Base-by-base conservation (phyloP, 2,329 filamentous ascomycete species). In the Exophiala oligosperma region DNA sequence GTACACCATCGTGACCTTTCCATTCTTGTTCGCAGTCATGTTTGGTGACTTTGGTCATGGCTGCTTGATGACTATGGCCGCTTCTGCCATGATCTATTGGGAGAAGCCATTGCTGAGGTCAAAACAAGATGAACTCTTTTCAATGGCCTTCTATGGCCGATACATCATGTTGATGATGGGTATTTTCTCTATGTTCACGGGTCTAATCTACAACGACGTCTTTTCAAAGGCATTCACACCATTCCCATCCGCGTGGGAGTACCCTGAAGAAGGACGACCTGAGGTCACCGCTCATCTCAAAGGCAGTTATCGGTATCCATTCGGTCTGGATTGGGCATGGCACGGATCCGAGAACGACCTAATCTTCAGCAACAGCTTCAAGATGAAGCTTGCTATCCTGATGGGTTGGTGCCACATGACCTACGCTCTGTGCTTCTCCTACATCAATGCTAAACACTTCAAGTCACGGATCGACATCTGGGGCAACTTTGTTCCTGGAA, bases 1-100 rank as follows among this genome's bases (percentile, higher is more conserved):
- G 23, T 93, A 93, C 38, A 94, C 96, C 52, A 92, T 97, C 66
- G 88, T 99, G 64, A 99, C 94, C 4, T 99, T 99, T 76, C 94
- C 95, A n/a, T 99, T 99, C 81, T 81, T 99, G 62, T 99, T 99
- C 72, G 94, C 94, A 50, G 94, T 99, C 84, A 99, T 99, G 94
- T 99, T 99, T 72, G 95, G 94, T 80, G 94, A 99, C 76, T 88
- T 96, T 59, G 95, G 94, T 52, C 94, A 99, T 71, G 94, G 93
- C 65, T 75, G 88, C 65, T 89, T 99, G 73, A 96, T 99, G 89
- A 82, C 93, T 44, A 72, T 85, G 56, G 90, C 91, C 57, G 90
- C 94, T 12, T 70, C 86, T 56, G 91, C 92, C 57, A 96, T 99
- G 92, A 97, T 99, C 67, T 91, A 96, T 78, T 97, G 88, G 82